Base-by-base conservation (phyloP, 345 rosid genomes). In the Psidium guajava region DNA sequence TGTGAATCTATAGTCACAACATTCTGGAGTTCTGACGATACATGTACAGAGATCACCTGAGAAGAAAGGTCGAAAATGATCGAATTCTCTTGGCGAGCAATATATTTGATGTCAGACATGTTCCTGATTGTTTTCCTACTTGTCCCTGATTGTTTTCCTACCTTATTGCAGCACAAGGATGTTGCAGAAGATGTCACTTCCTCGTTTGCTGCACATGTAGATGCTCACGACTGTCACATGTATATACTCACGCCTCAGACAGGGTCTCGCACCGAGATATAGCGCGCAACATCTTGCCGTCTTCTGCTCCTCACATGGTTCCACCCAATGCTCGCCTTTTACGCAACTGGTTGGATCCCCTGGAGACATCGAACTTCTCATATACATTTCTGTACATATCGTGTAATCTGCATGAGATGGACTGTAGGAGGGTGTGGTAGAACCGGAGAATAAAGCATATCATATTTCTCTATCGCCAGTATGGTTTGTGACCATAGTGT, bases 161-260 rank as follows among this genome's bases (percentile, higher is more conserved):
- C n/a, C 11, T 83, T 47, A 32, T 84, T 90, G 91, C 91, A 93
- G 94, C 97, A 92, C 91, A 89, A 92, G 87, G 91, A 90, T 81
- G 82, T 94, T 5, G 53, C 58, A n/a, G 92, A 54, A 42, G 88
- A 89, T 57, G 96, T 88, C 0, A 91, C 91, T 85, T 91, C 89
- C 11, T 94, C 97, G 1, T 96, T 92, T 80, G 87, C 91, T 83
- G 92, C 96, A 55, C 87, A 81, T 84, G 96, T 96, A 36, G 94
- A 91, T 81, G 85, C 94, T 16, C 99, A 94, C 51, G 94, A 93
- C 86, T 93, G 97, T 86, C 90, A 88, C 50, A 89, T 95, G 91
- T 94, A 93, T 82, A 90, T 93, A 82, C 93, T 96, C 89, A 91
- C 95, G 83, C 94, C 93, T 2, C 88, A 88, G 88, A 83, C 88